Percentiles rank a stretch among this genome's conserved stretches.
Evolutionary conservation across 768 basidiomycete species (phyloP).

Genomic region (Boletus coccyginus): DNA sequence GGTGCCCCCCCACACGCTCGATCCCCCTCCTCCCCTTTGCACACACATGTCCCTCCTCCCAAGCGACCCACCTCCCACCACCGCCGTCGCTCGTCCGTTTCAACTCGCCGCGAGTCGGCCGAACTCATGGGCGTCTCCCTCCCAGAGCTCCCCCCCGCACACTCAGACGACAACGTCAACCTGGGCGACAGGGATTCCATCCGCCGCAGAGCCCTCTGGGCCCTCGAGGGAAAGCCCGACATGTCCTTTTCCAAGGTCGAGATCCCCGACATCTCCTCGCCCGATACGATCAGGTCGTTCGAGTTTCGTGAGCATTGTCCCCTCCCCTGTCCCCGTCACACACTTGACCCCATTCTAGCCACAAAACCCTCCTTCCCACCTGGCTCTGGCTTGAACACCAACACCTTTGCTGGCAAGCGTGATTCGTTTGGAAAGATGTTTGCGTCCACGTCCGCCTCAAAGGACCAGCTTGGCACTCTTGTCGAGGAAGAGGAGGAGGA

Average conservation of each 20-base stretch:
- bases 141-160: conserved; percentile 59
- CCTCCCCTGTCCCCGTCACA: not conserved
- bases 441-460: conserved; percentile 55
- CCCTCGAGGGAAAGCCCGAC: conserved; percentile 82
- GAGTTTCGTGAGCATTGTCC: conserved; percentile 58
- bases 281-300: conserved; percentile 55
- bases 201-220: conserved; percentile 78
- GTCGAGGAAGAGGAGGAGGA: conserved; percentile 89
- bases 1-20: conserved; percentile 35
- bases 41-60: conserved; percentile 16
- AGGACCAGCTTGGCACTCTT: conserved; percentile 76
- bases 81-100: conserved; percentile 81
- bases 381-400: conserved; percentile 40
- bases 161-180: conserved; percentile 65
- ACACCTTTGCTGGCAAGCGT: conserved; percentile 56
- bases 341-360: conserved; percentile 36
- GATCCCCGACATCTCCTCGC: conserved; percentile 72
- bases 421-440: conserved; percentile 79
- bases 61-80: conserved; percentile 78
- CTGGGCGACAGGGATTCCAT: conserved; percentile 75
- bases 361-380: conserved; percentile 60
- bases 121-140: conserved; percentile 85
- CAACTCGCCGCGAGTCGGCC: conserved; percentile 85
- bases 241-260: conserved; percentile 72
- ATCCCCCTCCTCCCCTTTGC: conserved; percentile 31